Evolutionary conservation across 1,284 basidiomycete genomes (phyloP), one percentile per base, ranked within the genome.

Genomic region (Inonotus hispidus): DNA sequence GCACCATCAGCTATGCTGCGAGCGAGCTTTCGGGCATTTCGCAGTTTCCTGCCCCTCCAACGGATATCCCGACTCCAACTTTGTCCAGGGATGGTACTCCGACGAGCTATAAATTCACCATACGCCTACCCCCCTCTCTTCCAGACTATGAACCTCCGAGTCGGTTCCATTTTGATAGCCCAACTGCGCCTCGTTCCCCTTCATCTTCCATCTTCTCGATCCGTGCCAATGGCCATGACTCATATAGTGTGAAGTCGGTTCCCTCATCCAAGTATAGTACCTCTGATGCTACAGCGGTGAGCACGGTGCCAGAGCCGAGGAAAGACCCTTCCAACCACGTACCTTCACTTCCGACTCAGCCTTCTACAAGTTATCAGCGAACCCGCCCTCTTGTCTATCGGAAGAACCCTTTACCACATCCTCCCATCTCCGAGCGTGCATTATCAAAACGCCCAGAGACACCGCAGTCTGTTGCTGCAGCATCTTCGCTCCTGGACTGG

Each of bases 1-100:
- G 81, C 59, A 79, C 79, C 21, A 78, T 84, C 50, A 82, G 79
- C 67, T 76, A 77, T 65, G 52, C 50, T n/a, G 70, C 63, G 21
- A 70, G 67, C 56, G 66, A 67, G 56, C 68, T 67, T 29, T 72
- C 68, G 16, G 69, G 67, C 59, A 67, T 81, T 73, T 64, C 75
- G 70, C 65, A 71, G 77, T 83, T 71, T 75, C 82, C 60, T 55
- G 65, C 66, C 53, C 75, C 75, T 25, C 77, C 77, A 29, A 25
- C 63, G 23, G 71, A 67, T 21, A 59, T 76, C 6, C 75, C 74
- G 21, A 65, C 68, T 14, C 70, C 68, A 8, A 72, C 73, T n/a
- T 63, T 66, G 38, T 54, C 56, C 27, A 59, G 45, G 3, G 61
- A 38, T 27, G 53, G 55, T 19, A 49, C 62, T 39, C 56, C 38